phyloP scores from a whole-genome alignment of 2,329 filamentous ascomycete genomes.

The Xylaria multiplex region DNA sequence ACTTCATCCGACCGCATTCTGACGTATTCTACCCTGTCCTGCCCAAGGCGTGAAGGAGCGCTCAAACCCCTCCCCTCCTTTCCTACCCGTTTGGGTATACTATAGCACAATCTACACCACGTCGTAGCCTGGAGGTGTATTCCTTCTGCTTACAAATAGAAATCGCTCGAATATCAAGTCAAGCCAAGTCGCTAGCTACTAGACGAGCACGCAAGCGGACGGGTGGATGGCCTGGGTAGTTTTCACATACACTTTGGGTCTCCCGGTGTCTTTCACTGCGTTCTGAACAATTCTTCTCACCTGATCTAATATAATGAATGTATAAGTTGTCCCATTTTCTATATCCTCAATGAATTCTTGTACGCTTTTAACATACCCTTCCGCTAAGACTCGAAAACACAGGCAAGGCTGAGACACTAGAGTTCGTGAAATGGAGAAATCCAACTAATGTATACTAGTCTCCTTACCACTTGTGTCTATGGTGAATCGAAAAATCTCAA shows the following conservation, averaged over 20 bases:
- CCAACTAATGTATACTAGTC: conserved; percentile 12
- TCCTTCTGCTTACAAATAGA: conserved; percentile 25
- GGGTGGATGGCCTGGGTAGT: too few species aligned
- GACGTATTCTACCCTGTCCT: conserved; percentile 18
- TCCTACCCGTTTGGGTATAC: background rate
- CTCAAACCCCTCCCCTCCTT: background rate
- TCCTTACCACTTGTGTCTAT: conserved; percentile 7
- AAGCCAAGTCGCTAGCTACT: background rate
- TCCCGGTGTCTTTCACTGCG: too few species aligned
- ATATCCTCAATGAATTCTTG: background rate
- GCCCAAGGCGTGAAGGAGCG: too few species aligned
- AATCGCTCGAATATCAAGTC: too few species aligned
- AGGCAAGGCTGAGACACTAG: background rate
- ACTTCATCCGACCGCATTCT: conserved; percentile 30
- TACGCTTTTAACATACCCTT: background rate
- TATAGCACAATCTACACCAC: background rate
- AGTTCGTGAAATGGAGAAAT: background rate
- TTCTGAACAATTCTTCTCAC: too few species aligned
- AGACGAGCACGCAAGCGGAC: too few species aligned
- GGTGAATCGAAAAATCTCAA: conserved; percentile 7
- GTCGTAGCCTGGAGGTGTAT: background rate
- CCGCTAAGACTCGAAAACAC: background rate
- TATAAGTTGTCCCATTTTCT: too few species aligned
- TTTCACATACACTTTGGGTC: too few species aligned
- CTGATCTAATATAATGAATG: too few species aligned